Evolutionary conservation across 257 asterid species (phyloP).

Genomic region (Coffea canephora): DNA sequence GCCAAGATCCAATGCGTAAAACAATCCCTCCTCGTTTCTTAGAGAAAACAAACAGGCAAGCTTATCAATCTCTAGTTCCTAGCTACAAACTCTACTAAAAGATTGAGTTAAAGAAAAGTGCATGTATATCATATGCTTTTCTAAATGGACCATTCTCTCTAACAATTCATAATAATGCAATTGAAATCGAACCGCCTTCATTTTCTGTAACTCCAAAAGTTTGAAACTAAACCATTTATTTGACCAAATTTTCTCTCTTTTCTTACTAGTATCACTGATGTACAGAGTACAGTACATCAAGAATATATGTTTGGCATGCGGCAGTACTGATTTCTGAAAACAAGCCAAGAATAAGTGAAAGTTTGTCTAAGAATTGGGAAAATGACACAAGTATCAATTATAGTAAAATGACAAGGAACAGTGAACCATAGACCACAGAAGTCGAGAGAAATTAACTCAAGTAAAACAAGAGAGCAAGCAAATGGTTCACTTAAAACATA

Average conservation of each 20-base stretch:
- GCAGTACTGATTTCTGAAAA: background rate
- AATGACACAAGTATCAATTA: background rate
- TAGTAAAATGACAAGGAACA: background rate
- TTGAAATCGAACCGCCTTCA: background rate
- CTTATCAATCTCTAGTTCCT: conserved; percentile 10
- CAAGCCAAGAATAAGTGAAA: background rate
- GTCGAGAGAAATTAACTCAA: background rate
- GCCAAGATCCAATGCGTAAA: conserved; percentile 82
- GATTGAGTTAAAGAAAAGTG: background rate
- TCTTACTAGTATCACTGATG: background rate
- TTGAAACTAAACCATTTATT: background rate
- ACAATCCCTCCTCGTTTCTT: conserved; percentile 77
- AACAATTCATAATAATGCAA: background rate
- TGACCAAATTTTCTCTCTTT: background rate
- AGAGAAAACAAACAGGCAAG: background rate
- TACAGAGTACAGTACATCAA: background rate
- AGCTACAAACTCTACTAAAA: background rate
- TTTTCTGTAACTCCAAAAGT: background rate
- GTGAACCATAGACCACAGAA: background rate
- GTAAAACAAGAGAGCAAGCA: background rate
- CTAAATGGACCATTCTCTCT: background rate
- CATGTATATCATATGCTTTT: background rate
- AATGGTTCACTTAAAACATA: conserved; percentile 7
- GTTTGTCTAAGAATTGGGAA: background rate
- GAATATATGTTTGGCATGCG: background rate